These are phyloP conservation scores for Sinapis alba DNA, from an alignment of 441 rosid genomes.

Conservation along the genomic window DNA sequence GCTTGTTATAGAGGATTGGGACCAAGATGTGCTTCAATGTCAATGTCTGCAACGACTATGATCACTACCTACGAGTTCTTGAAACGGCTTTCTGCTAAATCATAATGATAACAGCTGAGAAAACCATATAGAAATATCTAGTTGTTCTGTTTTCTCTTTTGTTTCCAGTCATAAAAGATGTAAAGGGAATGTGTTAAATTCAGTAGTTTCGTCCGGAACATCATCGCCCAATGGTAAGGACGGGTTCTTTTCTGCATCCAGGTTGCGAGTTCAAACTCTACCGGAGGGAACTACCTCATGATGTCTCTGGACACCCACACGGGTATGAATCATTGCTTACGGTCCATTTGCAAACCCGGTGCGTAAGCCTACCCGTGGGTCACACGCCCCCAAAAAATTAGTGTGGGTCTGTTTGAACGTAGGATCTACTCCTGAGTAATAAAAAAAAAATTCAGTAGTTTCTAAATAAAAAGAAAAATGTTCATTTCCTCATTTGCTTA, in stretches of 20 bases:
- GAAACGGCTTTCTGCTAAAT: constrained; percentile 65
- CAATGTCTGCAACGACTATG: constrained; percentile 92
- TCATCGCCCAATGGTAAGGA: no score
- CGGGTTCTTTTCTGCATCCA: no score
- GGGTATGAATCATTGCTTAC: no score
- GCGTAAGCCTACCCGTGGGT: no score
- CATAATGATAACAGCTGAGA: constrained; percentile 31
- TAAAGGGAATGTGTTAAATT: constrained; percentile 34
- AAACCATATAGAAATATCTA: constrained; percentile 6
- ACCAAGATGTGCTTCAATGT: constrained; percentile 90
- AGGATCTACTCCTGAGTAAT: no score
- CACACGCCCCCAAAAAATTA: no score
- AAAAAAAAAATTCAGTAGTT: constrained; percentile 33
- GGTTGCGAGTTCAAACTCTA: no score
- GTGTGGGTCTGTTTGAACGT: no score
- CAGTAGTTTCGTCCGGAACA: no score
- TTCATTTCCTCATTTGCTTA: constrained; percentile 13
- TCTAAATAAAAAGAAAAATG: constrained; percentile 27
- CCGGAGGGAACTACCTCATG: no score
- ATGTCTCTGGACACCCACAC: no score
- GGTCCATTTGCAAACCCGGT: no score
- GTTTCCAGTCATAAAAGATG: constrained; percentile 25
- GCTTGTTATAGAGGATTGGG: constrained; percentile 93
- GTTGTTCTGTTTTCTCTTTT: constrained; percentile 25
- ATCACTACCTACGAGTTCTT: constrained; percentile 94